A percentile compares a stretch with the other conserved stretches of the same genome.
phyloP scores from a whole-genome alignment of 352 stramenopile genomes.

The Discostella stelligera region DNA sequence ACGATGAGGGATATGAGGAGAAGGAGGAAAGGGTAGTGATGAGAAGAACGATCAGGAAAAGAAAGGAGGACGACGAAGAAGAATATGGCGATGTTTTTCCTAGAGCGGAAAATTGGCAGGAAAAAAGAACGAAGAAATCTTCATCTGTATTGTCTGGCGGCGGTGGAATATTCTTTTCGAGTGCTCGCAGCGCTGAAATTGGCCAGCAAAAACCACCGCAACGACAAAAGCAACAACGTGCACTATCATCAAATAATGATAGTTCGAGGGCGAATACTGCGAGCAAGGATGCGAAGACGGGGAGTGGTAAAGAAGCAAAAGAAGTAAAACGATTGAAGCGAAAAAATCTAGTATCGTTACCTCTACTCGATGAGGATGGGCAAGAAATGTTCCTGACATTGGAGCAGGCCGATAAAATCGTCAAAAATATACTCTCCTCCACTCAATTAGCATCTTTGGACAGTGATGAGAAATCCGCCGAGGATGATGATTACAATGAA shows the following conservation, averaged over 20 bases:
- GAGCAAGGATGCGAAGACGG: slow-evolving; percentile 2
- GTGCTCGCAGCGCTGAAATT: background rate
- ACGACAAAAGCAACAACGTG: background rate
- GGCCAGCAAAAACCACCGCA: background rate
- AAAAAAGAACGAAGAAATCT: background rate
- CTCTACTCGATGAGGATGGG: slow-evolving; percentile 58
- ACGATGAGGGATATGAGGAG: slow-evolving; percentile 55
- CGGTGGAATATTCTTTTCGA: slow-evolving; percentile 25
- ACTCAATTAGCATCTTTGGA: background rate
- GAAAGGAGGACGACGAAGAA: slow-evolving; percentile 2
- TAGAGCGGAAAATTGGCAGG: background rate
- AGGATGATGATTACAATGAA: slow-evolving; percentile 1
- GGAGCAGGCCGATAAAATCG: slow-evolving; percentile 56
- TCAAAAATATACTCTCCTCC: slow-evolving; percentile 31
- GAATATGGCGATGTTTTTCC: background rate
- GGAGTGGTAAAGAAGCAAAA: slow-evolving; percentile 17
- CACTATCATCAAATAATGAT: slow-evolving; percentile 23
- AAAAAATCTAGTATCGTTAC: slow-evolving; percentile 20
- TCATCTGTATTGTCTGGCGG: slow-evolving; percentile 1
- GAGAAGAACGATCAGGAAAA: background rate
- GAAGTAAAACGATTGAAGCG: slow-evolving; percentile 28
- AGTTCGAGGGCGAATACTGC: background rate
- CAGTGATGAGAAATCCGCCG: background rate
- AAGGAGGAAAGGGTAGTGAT: background rate
- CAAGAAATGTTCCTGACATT: slow-evolving; percentile 64